Conservation (phyloP, 1,139 yeast species). For the Magnusiomyces sp. region DNA sequence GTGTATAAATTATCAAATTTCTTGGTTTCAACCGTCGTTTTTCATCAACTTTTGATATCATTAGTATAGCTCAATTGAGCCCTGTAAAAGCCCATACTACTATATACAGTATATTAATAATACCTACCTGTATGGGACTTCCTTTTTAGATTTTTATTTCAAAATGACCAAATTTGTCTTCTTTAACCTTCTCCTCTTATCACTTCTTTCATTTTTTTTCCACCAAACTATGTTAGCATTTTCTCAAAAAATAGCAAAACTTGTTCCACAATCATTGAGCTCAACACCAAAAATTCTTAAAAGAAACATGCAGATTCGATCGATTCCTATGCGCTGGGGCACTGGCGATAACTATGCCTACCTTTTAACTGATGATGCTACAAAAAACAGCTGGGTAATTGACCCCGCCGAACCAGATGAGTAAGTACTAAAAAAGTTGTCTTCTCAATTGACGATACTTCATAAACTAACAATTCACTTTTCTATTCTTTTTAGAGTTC, state of each 20-base stretch:
- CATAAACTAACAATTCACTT: not conserved
- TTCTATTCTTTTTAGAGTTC: conserved; percentile 20
- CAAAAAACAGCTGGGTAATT: conserved; percentile 68
- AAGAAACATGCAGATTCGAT: conserved; percentile 69
- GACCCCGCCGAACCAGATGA: conserved; percentile 88
- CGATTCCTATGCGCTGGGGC: conserved; percentile 94
- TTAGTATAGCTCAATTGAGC: too few species aligned
- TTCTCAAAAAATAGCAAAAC: not conserved
- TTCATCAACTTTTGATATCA: too few species aligned
- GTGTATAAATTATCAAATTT: too few species aligned
- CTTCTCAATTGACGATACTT: not conserved
- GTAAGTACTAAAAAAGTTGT: conserved; percentile 18
- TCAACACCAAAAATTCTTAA: not conserved
- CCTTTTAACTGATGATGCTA: conserved; percentile 57
- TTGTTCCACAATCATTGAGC: not conserved
- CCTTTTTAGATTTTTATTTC: too few species aligned
- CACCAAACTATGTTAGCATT: too few species aligned
- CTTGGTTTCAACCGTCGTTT: too few species aligned
- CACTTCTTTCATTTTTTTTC: too few species aligned
- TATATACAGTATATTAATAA: too few species aligned
- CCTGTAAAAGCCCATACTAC: too few species aligned
- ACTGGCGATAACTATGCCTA: conserved; percentile 87
- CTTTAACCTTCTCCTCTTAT: too few species aligned
- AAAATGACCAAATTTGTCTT: too few species aligned
- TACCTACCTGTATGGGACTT: too few species aligned